Base-by-base conservation (phyloP, 1,139 yeast genomes). In the Candida sp. region DNA sequence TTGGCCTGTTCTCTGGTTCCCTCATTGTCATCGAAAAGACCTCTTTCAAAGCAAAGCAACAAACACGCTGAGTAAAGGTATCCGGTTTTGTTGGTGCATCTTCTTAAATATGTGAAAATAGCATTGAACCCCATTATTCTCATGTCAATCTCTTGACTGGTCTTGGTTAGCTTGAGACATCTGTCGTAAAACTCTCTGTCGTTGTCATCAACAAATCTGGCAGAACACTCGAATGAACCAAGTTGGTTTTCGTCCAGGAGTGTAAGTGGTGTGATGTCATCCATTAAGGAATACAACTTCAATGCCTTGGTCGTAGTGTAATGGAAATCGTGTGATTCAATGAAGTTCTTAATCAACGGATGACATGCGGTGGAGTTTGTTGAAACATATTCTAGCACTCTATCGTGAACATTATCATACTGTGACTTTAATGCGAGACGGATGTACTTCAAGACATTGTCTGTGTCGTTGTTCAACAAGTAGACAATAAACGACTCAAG, bases 1-100 rank as follows among this genome's bases (percentile, higher is more conserved):
- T 84, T 67, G 0, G 83, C 74, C 3, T 61, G 28, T 1, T 58
- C 54, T 58, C 88, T 68, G 9, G 84, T 69, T 7, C 70, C 78
- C 7, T 73, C 77, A 55, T 86, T 90, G 60, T 88, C 94, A 63
- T 88, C 96, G 48, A 75, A 71, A 7, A 54, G 32, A 1, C 57
- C 57, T 25, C 50, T 44, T 52, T 54, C 54, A 34, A 47, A 54
- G 23, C 46, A 45, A 34, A 52, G 48, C 27, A 49, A 12, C 4
- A 54, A 32, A 34, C 54, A 48, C 3, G 35, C 42, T 26, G 45
- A 39, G 31, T 51, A 50, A 12, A 46, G 30, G 11, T 35, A 33
- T n/a, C 53, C 53, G 17, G 12, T 45, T 12, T 33, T 32, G 4
- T 33, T 31, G 2, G 38, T 12, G 7, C 44, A 42, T 25, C 43